A percentile compares a stretch with the other conserved stretches of the same genome.
Evolutionary conservation across 805 yeast species (phyloP).

Genomic region (Yarrowia sp.): DNA sequence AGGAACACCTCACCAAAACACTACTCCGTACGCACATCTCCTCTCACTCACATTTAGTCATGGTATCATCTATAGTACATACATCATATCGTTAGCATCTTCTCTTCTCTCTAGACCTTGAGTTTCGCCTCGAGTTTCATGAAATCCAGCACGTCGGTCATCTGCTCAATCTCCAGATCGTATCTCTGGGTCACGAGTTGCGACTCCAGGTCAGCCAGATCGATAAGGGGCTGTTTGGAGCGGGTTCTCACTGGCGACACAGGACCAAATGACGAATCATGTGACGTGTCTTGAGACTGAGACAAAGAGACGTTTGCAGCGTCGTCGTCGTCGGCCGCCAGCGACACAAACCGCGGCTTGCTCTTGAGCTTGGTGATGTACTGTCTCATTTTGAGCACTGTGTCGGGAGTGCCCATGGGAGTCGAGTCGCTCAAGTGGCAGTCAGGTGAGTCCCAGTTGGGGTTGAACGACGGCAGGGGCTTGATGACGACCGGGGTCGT

Average conservation of each 20-base stretch:
- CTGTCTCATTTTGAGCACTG: conserved; percentile 26
- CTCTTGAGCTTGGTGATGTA: conserved; percentile 34
- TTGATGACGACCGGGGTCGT: conserved; percentile 1
- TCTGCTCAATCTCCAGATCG: conserved; percentile 34
- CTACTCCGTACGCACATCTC: too few relatives aligned
- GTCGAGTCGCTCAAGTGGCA: conserved; percentile 34
- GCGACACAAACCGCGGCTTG: conserved; percentile 25
- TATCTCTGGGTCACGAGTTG: conserved; percentile 26
- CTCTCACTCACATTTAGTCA: background rate
- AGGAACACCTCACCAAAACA: too few relatives aligned
- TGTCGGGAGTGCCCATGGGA: conserved; percentile 30
- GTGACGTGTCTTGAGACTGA: background rate
- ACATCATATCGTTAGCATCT: conserved; percentile 21
- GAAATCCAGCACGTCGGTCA: conserved; percentile 32
- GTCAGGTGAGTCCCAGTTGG: conserved; percentile 35
- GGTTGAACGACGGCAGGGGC: conserved; percentile 26
- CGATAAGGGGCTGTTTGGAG: conserved; percentile 1
- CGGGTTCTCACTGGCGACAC: conserved; percentile 8
- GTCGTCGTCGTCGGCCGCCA: background rate
- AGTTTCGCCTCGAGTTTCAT: conserved; percentile 29
- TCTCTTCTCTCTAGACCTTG: conserved; percentile 4
- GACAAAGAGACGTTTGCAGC: conserved; percentile 5
- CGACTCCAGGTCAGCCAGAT: conserved; percentile 15
- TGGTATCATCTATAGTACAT: conserved; percentile 35
- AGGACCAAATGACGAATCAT: background rate